A percentile compares a stretch with the other conserved stretches of the same genome.
Evolutionary conservation across 345 rosid genomes (phyloP).

Genomic region (Citrus trifoliata): DNA sequence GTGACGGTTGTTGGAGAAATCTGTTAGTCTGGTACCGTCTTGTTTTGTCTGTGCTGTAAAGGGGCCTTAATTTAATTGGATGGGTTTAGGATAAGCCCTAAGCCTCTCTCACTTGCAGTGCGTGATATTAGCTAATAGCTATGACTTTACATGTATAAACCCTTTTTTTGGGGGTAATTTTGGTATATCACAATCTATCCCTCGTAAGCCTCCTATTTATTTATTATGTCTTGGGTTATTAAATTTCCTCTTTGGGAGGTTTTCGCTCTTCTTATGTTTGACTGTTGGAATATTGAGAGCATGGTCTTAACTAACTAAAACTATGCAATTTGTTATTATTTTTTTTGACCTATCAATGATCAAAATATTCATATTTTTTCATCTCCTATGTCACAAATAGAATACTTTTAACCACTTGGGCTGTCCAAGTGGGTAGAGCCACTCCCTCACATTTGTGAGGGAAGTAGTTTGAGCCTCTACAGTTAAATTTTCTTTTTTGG

Average conservation of each 20-base stretch:
- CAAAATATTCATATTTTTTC: not conserved
- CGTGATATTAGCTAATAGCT: constrained; percentile 14
- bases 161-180: not conserved
- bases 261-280: constrained; percentile 5
- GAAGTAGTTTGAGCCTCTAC: no score
- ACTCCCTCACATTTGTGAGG: no score
- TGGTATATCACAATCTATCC: not conserved
- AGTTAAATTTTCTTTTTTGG: no score
- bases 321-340: not conserved
- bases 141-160: not conserved
- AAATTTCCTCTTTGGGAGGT: not conserved
- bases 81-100: no score
- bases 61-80: not conserved
- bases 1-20: constrained; percentile 15
- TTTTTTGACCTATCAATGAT: not conserved
- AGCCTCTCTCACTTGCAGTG: constrained; percentile 8
- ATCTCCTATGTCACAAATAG: not conserved
- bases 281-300: not conserved
- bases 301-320: not conserved
- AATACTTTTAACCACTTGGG: no score
- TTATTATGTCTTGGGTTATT: not conserved
- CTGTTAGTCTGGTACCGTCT: not conserved
- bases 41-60: not conserved
- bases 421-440: no score
- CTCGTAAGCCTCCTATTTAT: not conserved